These are phyloP conservation scores for Austroboletus olivaceoglutinosus DNA, from an alignment of 1,284 basidiomycete genomes.

Conservation along the genomic window DNA sequence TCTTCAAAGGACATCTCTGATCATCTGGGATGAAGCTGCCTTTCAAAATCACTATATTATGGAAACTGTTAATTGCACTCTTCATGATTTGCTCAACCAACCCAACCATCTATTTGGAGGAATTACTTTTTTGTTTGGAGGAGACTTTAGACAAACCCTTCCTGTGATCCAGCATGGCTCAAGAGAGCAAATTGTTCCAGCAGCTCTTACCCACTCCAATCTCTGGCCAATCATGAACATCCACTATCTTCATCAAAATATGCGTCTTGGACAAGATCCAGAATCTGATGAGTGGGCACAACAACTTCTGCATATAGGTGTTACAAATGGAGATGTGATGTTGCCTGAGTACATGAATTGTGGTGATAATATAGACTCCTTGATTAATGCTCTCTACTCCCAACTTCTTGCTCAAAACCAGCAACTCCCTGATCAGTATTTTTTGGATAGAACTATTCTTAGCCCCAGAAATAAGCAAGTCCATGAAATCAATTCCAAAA, in stretches of 20 bases:
- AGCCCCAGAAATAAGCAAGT: background rate
- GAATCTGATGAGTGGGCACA: slow-evolving; percentile 35
- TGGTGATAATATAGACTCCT: slow-evolving; percentile 11
- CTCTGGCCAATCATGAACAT: slow-evolving; percentile 37
- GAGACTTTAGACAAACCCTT: slow-evolving; percentile 39
- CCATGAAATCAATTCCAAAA: slow-evolving; percentile 12
- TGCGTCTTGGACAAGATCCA: slow-evolving; percentile 33
- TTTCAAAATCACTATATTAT: slow-evolving; percentile 34
- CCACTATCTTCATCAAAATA: slow-evolving; percentile 37
- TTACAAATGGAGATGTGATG: slow-evolving; percentile 17
- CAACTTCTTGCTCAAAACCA: background rate
- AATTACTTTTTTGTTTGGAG: slow-evolving; percentile 38
- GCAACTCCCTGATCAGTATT: background rate
- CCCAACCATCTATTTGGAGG: slow-evolving; percentile 36
- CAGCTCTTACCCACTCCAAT: slow-evolving; percentile 32
- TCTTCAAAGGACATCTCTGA: background rate
- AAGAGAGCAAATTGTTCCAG: slow-evolving; percentile 35
- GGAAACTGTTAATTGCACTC: slow-evolving; percentile 36
- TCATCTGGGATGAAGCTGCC: slow-evolving; percentile 41
- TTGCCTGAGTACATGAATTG: slow-evolving; percentile 31
- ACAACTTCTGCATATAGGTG: slow-evolving; percentile 43
- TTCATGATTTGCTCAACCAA: slow-evolving; percentile 27
- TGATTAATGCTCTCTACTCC: slow-evolving; percentile 19
- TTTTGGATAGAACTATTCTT: background rate
- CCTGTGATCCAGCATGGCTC: slow-evolving; percentile 34